Conservation (phyloP, 2,329 filamentous ascomycete genomes). For the Ascosphaera aggregata region DNA sequence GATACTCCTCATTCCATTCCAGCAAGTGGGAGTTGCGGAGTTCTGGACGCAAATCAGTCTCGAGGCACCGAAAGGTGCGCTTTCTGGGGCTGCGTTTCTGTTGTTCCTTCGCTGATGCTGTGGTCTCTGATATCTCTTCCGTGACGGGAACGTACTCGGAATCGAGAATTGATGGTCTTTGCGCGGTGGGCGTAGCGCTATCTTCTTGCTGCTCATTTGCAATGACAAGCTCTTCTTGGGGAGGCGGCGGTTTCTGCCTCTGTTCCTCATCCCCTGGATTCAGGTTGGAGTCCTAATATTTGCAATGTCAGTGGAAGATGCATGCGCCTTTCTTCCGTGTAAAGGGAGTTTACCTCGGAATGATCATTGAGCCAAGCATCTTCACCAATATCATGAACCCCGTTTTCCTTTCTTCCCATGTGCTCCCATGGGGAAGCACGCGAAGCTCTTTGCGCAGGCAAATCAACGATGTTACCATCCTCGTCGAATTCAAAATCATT, state of each 20-base stretch:
- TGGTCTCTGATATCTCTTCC: slow-evolving; percentile 4
- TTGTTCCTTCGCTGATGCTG: slow-evolving; percentile 8
- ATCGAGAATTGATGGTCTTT: slow-evolving; percentile 4
- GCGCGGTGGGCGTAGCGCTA: too few species aligned
- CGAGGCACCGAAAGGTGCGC: slow-evolving; percentile 10
- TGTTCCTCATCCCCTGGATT: background rate
- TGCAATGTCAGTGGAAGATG: slow-evolving; percentile 3
- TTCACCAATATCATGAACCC: background rate
- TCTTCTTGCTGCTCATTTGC: too few species aligned
- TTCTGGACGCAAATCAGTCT: slow-evolving; percentile 25
- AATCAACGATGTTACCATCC: slow-evolving; percentile 33
- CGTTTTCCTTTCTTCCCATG: slow-evolving; percentile 10
- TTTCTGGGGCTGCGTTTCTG: slow-evolving; percentile 14
- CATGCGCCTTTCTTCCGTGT: slow-evolving; percentile 14
- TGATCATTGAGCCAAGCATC: slow-evolving; percentile 10
- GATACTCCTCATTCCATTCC: slow-evolving; percentile 34
- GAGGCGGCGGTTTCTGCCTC: background rate
- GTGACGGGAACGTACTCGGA: slow-evolving; percentile 6
- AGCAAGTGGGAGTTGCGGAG: slow-evolving; percentile 32
- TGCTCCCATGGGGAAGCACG: slow-evolving; percentile 5
- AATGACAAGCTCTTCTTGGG: background rate
- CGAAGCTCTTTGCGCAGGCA: slow-evolving; percentile 8
- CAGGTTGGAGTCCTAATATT: background rate
- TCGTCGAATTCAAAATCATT: slow-evolving; percentile 37
- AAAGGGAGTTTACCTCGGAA: background rate